Conservation (phyloP, 192 early-diverging fungal species). For the Coemansia asiatica region DNA sequence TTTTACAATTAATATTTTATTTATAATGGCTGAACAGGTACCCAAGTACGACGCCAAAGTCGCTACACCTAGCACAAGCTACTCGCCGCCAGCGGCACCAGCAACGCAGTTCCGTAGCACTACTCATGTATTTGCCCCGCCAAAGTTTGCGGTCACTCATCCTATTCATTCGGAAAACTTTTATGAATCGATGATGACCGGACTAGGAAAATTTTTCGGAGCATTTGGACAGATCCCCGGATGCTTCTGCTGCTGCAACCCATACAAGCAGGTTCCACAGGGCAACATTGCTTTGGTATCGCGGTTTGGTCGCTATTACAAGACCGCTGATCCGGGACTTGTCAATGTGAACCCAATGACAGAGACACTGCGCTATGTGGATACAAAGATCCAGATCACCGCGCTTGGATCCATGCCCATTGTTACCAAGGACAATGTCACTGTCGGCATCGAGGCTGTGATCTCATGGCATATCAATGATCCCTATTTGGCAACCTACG, state of each 20-base stretch:
- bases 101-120: not conserved
- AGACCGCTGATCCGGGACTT: conserved; percentile 60
- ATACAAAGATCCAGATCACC: conserved; percentile 66
- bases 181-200: conserved; percentile 19
- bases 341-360: conserved; percentile 56
- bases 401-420: conserved; percentile 71
- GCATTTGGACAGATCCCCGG: conserved; percentile 52
- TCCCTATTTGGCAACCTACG: conserved; percentile 77
- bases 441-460: conserved; percentile 79
- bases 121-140: conserved; percentile 14
- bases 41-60: conserved; percentile 18
- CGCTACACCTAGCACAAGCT: conserved; percentile 15
- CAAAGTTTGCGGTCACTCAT: conserved; percentile 21
- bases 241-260: conserved; percentile 55
- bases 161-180: conserved; percentile 6
- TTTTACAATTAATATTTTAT: not conserved
- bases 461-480: conserved; percentile 83
- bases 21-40: conserved; percentile 5
- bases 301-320: conserved; percentile 58
- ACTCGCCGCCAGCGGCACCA: conserved; percentile 16
- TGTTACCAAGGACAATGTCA: conserved; percentile 92
- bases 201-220: conserved; percentile 42
- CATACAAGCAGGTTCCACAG: conserved; percentile 48
- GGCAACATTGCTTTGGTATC: conserved; percentile 50
- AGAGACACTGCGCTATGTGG: conserved; percentile 45